Evolutionary conservation across 495 filamentous ascomycete genomes (phyloP).

Genomic region (Tuber aestivum): DNA sequence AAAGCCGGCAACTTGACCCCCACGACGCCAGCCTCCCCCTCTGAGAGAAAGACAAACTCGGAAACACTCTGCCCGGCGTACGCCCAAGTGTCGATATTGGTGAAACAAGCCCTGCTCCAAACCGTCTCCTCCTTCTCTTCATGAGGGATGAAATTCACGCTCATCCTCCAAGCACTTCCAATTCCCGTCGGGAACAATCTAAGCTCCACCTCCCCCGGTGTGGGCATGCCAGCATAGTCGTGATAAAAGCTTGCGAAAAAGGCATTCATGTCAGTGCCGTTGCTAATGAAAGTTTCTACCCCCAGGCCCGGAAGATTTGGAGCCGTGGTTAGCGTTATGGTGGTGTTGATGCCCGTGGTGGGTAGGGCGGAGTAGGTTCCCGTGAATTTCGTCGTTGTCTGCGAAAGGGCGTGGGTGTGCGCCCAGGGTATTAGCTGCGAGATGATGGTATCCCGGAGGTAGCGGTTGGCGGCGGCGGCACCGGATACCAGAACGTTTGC

Average conservation of each 20-base stretch:
- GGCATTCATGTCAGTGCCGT: constrained; percentile 16
- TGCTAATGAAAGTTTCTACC: constrained; percentile 14
- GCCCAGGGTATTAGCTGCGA: not conserved
- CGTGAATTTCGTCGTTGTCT: not conserved
- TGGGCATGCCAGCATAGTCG: not conserved
- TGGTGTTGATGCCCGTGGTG: not conserved
- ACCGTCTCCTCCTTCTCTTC: constrained; percentile 11
- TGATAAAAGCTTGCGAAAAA: not conserved
- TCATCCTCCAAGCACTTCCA: constrained; percentile 16
- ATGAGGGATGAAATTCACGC: constrained; percentile 15
- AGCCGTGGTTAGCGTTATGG: not conserved
- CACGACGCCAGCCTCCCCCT: constrained; percentile 12
- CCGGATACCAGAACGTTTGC: constrained; percentile 1
- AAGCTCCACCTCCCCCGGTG: constrained; percentile 7
- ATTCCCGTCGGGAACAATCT: constrained; percentile 25
- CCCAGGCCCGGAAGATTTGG: constrained; percentile 4
- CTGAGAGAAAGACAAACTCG: constrained; percentile 21
- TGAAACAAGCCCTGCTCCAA: constrained; percentile 1
- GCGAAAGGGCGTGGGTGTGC: not conserved
- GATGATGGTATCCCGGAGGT: not conserved
- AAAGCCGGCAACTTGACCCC: constrained; percentile 25
- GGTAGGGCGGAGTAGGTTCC: not conserved
- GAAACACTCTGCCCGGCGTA: constrained; percentile 15
- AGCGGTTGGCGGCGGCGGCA: not conserved
- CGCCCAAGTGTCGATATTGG: constrained; percentile 7